Evolutionary conservation across 352 stramenopile genomes (phyloP).

Genomic region (Elongisporangium senticosum): DNA sequence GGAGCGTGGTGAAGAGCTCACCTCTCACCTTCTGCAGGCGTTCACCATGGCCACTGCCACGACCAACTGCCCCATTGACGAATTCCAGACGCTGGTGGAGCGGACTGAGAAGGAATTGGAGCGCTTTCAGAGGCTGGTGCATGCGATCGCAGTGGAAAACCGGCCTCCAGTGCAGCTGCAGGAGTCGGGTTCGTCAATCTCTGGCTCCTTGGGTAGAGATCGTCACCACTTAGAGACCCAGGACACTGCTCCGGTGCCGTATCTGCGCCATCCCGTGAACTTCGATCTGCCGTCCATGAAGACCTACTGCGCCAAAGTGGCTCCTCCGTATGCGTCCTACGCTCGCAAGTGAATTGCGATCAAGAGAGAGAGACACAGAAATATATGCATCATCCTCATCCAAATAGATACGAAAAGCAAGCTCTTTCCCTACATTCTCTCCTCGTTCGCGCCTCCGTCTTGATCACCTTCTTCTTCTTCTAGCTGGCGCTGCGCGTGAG

Average conservation of each 20-base stretch:
- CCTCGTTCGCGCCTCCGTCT: conserved; percentile 4
- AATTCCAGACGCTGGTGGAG: conserved; percentile 44
- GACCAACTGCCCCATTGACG: conserved; percentile 22
- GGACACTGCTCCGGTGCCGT: conserved; percentile 12
- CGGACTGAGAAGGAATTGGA: conserved; percentile 28
- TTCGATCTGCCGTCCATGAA: conserved; percentile 71
- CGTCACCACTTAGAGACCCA: neutral
- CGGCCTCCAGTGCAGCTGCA: neutral
- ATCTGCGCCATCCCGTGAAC: conserved; percentile 16
- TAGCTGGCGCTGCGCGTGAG: conserved; percentile 33
- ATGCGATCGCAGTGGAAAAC: conserved; percentile 13
- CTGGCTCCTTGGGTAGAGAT: conserved; percentile 8
- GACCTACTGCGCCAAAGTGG: conserved; percentile 49
- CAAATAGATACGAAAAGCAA: neutral
- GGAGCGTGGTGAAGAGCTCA: conserved; percentile 32
- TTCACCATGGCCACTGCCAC: conserved; percentile 32
- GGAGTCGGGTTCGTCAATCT: neutral
- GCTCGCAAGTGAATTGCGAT: conserved; percentile 7
- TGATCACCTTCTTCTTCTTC: conserved; percentile 3
- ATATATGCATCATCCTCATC: conserved; percentile 11
- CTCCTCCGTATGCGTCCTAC: conserved; percentile 60
- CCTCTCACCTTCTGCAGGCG: conserved; percentile 25
- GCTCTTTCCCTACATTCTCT: neutral
- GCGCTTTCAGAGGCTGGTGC: conserved; percentile 34
- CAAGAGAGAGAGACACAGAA: conserved; percentile 1